Evolutionary conservation across 1,139 yeast genomes (phyloP), one percentile per base, ranked within the genome.

Genomic region (Pichia sp.): DNA sequence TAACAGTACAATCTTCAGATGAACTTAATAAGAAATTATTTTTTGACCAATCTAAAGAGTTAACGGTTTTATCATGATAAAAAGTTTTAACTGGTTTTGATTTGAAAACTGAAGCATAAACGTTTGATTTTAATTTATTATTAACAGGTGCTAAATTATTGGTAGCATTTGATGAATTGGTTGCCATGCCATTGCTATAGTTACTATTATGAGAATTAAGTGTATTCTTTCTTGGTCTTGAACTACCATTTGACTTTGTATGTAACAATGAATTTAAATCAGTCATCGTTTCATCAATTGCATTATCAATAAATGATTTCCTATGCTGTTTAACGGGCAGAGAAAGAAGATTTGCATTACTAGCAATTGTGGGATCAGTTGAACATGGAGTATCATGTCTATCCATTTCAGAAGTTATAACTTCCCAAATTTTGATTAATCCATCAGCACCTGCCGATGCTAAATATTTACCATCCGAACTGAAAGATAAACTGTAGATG

Each of bases 361-460:
- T 33, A 14, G 14, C 16, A 19, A 19, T 5, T 10, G 25, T 4
- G 10, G 3, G 10, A 36, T 18, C 41, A 10, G 10, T 36, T 36
- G 41, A 9, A 11, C 6, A 19, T 18, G 41, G 25, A 33, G 14
- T 14, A 16, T 9, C 44, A 41, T 46, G 45, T 34, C 54, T 53
- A 54, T 84, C 86, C 56, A 81, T 70, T 1, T 88, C 84, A 0
- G 89, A 80, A 0, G 87, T 74, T 1, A 89, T 78, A 3, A 88
- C 95, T 64, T 87, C 83, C 95, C 96, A 90, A 2, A 91, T 73
- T 52, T 83, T 73, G 38, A 90, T 75, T 1, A 75, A 70, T 2
- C 83, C 74, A 61, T 86, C 91, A 56, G 86, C 79, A 11, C 96
- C 96, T 0, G 93, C 96, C 0, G 87, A 81, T 0, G 96, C 96